Percentiles rank a stretch among this genome's conserved stretches.
These are phyloP conservation scores for Sphaerulina musiva DNA, from an alignment of 2,329 filamentous ascomycete species.

Conservation along the genomic window DNA sequence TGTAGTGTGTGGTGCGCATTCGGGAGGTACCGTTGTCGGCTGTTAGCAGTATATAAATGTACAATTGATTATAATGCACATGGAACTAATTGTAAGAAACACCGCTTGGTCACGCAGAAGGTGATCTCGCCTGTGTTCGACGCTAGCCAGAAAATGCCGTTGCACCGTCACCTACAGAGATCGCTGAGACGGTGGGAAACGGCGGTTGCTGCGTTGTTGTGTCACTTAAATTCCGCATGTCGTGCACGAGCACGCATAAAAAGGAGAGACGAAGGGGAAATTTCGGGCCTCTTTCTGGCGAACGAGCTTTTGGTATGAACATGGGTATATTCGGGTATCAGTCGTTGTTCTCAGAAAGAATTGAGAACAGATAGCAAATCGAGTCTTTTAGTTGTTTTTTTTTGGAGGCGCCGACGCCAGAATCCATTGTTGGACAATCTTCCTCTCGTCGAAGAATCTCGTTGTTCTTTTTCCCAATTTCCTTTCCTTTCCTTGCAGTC, in stretches of 20 bases:
- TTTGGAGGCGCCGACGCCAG: neutral
- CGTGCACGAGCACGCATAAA: conserved; percentile 3
- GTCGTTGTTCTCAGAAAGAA: conserved; percentile 10
- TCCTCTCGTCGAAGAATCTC: neutral
- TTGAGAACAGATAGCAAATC: conserved; percentile 5
- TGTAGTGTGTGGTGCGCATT: too few relatives aligned
- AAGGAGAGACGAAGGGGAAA: neutral
- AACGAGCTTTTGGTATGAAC: conserved; percentile 11
- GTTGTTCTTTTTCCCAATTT: conserved; percentile 4
- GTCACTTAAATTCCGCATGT: conserved; percentile 2
- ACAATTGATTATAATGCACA: too few relatives aligned
- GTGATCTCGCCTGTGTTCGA: neutral
- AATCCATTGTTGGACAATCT: neutral
- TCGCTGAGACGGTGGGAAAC: neutral
- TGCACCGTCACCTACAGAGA: neutral
- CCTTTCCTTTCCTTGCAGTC: conserved; percentile 4
- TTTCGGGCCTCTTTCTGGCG: neutral
- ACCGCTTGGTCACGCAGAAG: neutral
- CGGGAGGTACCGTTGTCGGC: too few relatives aligned
- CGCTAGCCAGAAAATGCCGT: neutral
- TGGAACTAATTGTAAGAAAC: too few relatives aligned
- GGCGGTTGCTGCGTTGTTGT: neutral
- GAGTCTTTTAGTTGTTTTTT: neutral
- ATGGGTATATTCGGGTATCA: conserved; percentile 15
- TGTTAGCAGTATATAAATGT: too few relatives aligned